Conservation (phyloP, 2,329 filamentous ascomycete species). For the Rugonectria rugulosa region DNA sequence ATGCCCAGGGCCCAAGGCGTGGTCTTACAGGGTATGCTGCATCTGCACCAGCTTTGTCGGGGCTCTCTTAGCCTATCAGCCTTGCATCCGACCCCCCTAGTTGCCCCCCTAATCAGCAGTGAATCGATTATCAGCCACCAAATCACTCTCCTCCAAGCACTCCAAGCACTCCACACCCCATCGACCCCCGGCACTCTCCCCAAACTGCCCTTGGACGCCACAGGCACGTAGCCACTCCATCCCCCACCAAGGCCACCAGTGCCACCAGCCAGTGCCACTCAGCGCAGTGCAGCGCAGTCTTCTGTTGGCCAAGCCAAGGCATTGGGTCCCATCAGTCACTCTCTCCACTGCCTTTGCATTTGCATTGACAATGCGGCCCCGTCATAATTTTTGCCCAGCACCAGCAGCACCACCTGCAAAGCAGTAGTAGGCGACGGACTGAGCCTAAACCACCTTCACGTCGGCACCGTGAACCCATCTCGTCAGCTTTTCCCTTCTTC, state of each 20-base stretch:
- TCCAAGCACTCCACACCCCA: too few relatives aligned
- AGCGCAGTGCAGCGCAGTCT: background rate
- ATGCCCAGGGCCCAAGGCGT: too few relatives aligned
- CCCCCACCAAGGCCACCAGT: too few relatives aligned
- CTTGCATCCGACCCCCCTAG: conserved; percentile 20
- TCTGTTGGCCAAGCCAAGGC: too few relatives aligned
- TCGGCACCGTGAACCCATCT: conserved; percentile 17
- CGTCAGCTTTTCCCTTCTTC: conserved; percentile 17
- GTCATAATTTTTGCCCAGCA: conserved; percentile 23
- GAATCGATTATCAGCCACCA: background rate
- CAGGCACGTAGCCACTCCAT: too few relatives aligned
- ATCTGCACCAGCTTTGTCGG: too few relatives aligned
- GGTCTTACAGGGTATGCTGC: too few relatives aligned
- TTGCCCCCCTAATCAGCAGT: background rate
- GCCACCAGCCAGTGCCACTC: background rate
- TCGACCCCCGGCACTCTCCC: too few relatives aligned
- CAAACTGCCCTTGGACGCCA: conserved; percentile 6
- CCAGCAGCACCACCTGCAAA: too few relatives aligned
- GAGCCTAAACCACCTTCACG: conserved; percentile 16
- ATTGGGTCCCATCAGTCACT: too few relatives aligned
- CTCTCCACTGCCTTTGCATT: too few relatives aligned
- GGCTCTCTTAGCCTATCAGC: conserved; percentile 13
- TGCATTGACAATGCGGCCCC: conserved; percentile 7
- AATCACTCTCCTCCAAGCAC: background rate
- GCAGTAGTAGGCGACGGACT: too few relatives aligned